phyloP scores from a whole-genome alignment of 164 flowering plant genomes.

The Vitis vinifera region ASM3070453v1 NC_081806.1:5449501-5450000 shows the following conservation, averaged over 20 bases:
- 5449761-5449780: conserved; percentile 94
- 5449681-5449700: neutral
- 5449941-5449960: conserved; percentile 52
- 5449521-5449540: neutral
- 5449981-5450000: conserved; percentile 71
- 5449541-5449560: neutral
- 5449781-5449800: conserved; percentile 87
- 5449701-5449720: conserved; percentile 30
- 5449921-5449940: conserved; percentile 69
- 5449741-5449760: conserved; percentile 93
- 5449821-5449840: conserved; percentile 45
- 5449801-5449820: conserved; percentile 55
- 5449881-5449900: conserved; percentile 85
- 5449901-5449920: conserved; percentile 95
- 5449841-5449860: conserved; percentile 68
- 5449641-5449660: neutral
- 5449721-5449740: conserved; percentile 60
- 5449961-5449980: conserved; percentile 31
- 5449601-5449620: neutral
- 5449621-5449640: neutral
- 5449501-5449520: neutral
- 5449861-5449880: conserved; percentile 90
- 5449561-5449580: neutral
- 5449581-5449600: neutral
- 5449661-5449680: neutral